These are phyloP conservation scores for Bothriochloa decipiens DNA, from an alignment of 176 grass and related monocot genomes.

Conservation along the genomic window DNA sequence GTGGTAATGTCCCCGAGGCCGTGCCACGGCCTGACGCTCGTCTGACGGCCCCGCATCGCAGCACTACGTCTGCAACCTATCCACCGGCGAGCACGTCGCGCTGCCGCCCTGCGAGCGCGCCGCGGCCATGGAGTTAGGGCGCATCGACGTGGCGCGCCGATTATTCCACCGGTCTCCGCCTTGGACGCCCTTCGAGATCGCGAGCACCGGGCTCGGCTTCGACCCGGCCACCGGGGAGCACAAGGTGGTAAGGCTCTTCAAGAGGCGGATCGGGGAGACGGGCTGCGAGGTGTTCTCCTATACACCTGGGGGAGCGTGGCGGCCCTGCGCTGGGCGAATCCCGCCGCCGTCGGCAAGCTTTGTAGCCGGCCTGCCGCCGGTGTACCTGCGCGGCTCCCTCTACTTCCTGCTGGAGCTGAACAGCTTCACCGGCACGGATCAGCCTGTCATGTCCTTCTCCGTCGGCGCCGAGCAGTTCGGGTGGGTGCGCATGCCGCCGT, in stretches of 20 bases:
- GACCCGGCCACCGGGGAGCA: conserved; percentile 17
- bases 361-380: not conserved
- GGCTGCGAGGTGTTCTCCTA: not conserved
- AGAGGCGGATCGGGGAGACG: not conserved
- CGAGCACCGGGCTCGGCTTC: conserved; percentile 32
- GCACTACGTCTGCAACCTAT: conserved; percentile 39
- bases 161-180: not conserved
- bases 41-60: not conserved
- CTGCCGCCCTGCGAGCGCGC: conserved; percentile 25
- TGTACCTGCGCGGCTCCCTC: not conserved
- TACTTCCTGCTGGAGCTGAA: conserved; percentile 6
- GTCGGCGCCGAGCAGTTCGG: conserved; percentile 21
- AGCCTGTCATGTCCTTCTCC: conserved; percentile 28
- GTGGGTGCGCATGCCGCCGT: conserved; percentile 17
- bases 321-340: not conserved
- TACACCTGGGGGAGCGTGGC: conserved; percentile 4
- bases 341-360: not conserved
- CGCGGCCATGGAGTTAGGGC: not conserved
- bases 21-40: conserved; percentile 29
- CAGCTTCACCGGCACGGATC: not conserved
- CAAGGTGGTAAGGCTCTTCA: conserved; percentile 46
- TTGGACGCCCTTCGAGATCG: not conserved
- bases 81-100: conserved; percentile 13
- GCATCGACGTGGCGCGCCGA: not conserved
- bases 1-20: conserved; percentile 8